Conservation (phyloP, 352 stramenopile species). For the Elongisporangium anandrum region DNA sequence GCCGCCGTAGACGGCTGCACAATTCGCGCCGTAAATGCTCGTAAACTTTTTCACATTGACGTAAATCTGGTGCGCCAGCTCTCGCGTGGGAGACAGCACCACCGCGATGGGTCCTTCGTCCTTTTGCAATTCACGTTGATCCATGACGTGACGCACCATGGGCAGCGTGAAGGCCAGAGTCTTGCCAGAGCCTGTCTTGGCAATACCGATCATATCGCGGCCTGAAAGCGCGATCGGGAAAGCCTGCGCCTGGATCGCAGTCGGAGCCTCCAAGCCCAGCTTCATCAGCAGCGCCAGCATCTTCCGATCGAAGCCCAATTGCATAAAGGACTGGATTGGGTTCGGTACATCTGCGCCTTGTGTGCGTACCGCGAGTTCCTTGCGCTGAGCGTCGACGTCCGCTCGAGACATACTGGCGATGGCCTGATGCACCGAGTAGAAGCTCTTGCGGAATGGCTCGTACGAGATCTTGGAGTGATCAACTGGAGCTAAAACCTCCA, state of each 20-base stretch:
- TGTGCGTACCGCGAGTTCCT: conserved; percentile 45
- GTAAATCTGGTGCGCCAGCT: conserved; percentile 86
- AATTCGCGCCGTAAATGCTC: conserved; percentile 56
- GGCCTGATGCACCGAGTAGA: conserved; percentile 60
- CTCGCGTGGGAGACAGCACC: conserved; percentile 72
- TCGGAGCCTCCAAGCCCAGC: conserved; percentile 66
- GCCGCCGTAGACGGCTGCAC: conserved; percentile 72
- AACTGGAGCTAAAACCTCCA: conserved; percentile 70
- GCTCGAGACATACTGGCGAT: conserved; percentile 22
- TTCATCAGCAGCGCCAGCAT: conserved; percentile 70
- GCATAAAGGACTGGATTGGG: conserved; percentile 77
- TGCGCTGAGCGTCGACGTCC: conserved; percentile 35
- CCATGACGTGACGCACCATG: conserved; percentile 89
- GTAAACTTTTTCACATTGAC: conserved; percentile 82
- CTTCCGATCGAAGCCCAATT: conserved; percentile 61
- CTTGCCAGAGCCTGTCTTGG: conserved; percentile 97
- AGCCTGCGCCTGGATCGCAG: conserved; percentile 78
- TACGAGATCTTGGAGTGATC: conserved; percentile 71
- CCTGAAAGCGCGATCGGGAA: conserved; percentile 77
- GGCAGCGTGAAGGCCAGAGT: conserved; percentile 97
- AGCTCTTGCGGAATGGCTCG: conserved; percentile 76
- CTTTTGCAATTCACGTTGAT: conserved; percentile 70
- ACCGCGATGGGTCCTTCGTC: conserved; percentile 79
- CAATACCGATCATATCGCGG: conserved; percentile 81
- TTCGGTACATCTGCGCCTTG: conserved; percentile 40